Evolutionary conservation across 2,329 filamentous ascomycete species (phyloP), one percentile per base, ranked within the genome.

Genomic region (Colletotrichum scovillei): DNA sequence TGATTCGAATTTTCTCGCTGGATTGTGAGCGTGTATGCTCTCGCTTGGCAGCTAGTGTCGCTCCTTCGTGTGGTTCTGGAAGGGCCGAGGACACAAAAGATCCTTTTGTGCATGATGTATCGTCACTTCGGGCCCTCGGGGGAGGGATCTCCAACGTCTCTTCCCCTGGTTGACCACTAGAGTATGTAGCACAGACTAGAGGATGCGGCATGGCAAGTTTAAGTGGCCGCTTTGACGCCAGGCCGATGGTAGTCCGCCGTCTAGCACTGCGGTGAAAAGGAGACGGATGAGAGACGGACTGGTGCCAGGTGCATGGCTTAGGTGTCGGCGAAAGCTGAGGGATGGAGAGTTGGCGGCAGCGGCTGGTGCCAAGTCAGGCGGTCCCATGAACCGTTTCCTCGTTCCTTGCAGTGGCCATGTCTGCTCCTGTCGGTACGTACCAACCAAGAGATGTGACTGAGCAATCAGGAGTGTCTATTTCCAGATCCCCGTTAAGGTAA

Each of bases 1-100:
- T 38, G 32, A 56, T 35, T 56, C 32, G 16, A 63, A 35, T 53
- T 26, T 63, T 32, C 12, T 35, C 24, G 2, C 28, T 16, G 32
- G n/a, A 22, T 55, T 30, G 9, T 19, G 32, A 42, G 22, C 26
- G 42, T 57, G 46, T 38, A 55, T 62, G 55, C 60, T 49, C 55
- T 73, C 67, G 67, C 55, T 57, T 73, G 32, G 24, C 67, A 42
- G 22, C 24, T 57, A 73, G 67, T 65, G 55, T 56, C 67, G 22
- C 35, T 70, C 63, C 35, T 59, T 65, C 59, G 60, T 16, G 28
- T 24, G 60, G 56, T 70, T 62, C 49, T 73, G 26, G 62, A 70
- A 65, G 67, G 67, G 60, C 66, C 60, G 60, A 55, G 24, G 32
- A 70, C 56, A 62, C 67, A 70, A 70, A 73, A 73, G 70, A 73